These are phyloP conservation scores for Coemansia sp. DNA, from an alignment of 192 early-diverging fungal species.

Conservation along the genomic window DNA sequence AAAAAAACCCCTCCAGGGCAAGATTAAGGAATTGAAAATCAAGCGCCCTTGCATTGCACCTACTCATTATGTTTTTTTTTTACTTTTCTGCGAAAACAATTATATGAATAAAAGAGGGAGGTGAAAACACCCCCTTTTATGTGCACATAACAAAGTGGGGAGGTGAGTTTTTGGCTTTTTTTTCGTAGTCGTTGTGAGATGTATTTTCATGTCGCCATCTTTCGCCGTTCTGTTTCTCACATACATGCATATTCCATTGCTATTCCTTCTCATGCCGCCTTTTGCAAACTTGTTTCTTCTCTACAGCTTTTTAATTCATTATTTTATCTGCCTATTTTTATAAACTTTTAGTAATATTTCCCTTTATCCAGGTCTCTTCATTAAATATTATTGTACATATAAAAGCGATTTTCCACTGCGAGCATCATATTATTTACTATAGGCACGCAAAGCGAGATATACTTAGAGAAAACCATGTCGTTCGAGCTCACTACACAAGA, in stretches of 20 bases:
- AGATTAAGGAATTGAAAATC: not conserved
- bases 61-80: not conserved
- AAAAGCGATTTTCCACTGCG: too few relatives aligned
- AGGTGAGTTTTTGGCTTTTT: too few relatives aligned
- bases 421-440: not conserved
- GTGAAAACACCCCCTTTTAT: not conserved
- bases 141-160: too few relatives aligned
- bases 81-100: not conserved
- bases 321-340: not conserved
- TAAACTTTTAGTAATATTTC: too few relatives aligned
- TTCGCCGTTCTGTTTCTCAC: too few relatives aligned
- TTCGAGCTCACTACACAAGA: slow-evolving; percentile 36
- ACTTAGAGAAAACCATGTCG: slow-evolving; percentile 10
- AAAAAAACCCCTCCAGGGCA: too few relatives aligned
- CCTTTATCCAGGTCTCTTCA: too few relatives aligned
- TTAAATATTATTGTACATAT: not conserved
- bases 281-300: too few relatives aligned
- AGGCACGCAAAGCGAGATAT: not conserved
- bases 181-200: not conserved
- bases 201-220: not conserved
- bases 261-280: not conserved
- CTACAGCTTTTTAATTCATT: too few relatives aligned
- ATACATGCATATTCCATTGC: not conserved
- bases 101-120: too few relatives aligned
- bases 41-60: not conserved